Evolutionary conservation across 2,329 filamentous ascomycete species (phyloP), one percentile per base, ranked within the genome.

Genomic region (Cryphonectria radicalis): DNA sequence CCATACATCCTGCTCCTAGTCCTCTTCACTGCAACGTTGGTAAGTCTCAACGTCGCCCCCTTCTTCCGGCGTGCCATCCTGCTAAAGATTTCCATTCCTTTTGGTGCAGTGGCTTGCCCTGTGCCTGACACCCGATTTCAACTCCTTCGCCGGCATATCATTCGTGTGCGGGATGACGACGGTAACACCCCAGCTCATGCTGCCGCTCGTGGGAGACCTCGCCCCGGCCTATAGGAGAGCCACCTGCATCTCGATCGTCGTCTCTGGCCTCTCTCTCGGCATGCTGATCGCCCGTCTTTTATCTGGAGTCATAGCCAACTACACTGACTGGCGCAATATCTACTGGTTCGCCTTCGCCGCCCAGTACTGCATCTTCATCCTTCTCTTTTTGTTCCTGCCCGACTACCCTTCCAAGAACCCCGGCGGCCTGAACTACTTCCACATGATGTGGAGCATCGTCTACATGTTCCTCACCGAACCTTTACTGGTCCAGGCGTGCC

Each of bases 361-460:
- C 0, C 93, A 96, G 80, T 91, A 89, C 76, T 77, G 89, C 11
- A 90, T 95, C 73, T 87, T 91, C 70, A 74, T 83, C 8, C 80
- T 91, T 0, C 86, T 95, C 7, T 95, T 88, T 83, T 78, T 90
- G 62, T 93, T 90, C 79, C 91, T 96, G 90, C 93, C 93, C 0
- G 92, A 95, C 78, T 96, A 96, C 75, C 93, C 93, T 0, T 86
- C 88, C 1, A 92, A 92, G 4, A 95, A 94, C 77, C 89, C 89
- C 0, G 81, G 83, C 1, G 88, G 89, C 0, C 80, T 91, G 19
- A 88, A 88, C 72, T 95, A 95, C 78, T 86, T 89, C 73, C 81
- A 83, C 1, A 89, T 93, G 73, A 83, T 95, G 3, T 86, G 84
- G 79, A 88, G 86, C 42, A 93, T 95, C 35, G 77, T 89, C 1